Evolutionary conservation across 805 yeast genomes (phyloP).

Genomic region (Metschnikowia corniflorae): DNA sequence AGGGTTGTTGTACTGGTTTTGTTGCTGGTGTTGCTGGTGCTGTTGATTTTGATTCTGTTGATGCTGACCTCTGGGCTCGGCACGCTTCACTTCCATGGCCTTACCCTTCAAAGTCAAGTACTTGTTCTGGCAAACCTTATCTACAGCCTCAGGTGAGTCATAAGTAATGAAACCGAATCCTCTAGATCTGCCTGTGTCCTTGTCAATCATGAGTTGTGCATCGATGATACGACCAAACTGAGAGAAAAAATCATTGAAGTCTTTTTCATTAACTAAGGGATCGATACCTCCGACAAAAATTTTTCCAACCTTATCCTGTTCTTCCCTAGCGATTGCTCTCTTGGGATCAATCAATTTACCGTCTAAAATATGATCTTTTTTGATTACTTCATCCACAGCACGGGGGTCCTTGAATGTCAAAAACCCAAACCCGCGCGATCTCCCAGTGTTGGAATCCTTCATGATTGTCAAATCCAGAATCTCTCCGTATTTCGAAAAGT

Average conservation of each 20-base stretch:
- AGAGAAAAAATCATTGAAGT: slow-evolving; percentile 80
- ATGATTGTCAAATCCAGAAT: slow-evolving; percentile 85
- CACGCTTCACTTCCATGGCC: slow-evolving; percentile 78
- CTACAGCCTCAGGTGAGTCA: slow-evolving; percentile 93
- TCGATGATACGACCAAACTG: slow-evolving; percentile 90
- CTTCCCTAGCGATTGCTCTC: slow-evolving; percentile 95
- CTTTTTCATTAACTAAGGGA: slow-evolving; percentile 87
- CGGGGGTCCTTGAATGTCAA: slow-evolving; percentile 78
- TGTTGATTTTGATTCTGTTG: slow-evolving; percentile 32
- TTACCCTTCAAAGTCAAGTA: slow-evolving; percentile 83
- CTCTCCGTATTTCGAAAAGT: slow-evolving; percentile 85
- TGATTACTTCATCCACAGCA: slow-evolving; percentile 82
- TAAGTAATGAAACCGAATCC: slow-evolving; percentile 97
- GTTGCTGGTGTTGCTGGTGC: slow-evolving; percentile 24
- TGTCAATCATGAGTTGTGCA: slow-evolving; percentile 95
- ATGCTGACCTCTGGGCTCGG: slow-evolving; percentile 77
- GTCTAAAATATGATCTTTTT: slow-evolving; percentile 82
- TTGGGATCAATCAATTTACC: slow-evolving; percentile 97
- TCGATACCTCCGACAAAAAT: slow-evolving; percentile 97
- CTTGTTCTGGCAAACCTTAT: slow-evolving; percentile 76
- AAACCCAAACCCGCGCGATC: slow-evolving; percentile 94
- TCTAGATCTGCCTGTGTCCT: slow-evolving; percentile 93
- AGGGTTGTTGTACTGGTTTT: slow-evolving; percentile 30
- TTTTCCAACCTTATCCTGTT: slow-evolving; percentile 94
- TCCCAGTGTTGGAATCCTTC: slow-evolving; percentile 84